Base-by-base conservation (phyloP, 805 yeast species). In the Candida parachauliodes region DNA sequence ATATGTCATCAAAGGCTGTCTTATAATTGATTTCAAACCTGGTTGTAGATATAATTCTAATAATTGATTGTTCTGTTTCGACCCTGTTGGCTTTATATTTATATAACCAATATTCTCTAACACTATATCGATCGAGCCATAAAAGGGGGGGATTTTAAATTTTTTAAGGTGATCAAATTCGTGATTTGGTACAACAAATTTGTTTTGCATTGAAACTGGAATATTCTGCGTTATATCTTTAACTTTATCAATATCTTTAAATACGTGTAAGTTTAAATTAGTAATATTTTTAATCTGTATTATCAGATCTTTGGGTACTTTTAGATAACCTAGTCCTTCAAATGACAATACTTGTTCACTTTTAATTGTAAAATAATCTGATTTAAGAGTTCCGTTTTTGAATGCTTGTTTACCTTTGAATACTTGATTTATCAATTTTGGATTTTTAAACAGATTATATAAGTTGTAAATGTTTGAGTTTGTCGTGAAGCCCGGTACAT, bases 131-230 rank as follows among this genome's bases (percentile, higher is more conserved):
- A 84, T 60, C 4, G 74, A 53, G 0, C 91, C 91, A 41, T 59
- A 64, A 47, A 83, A 83, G n/a, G 87, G 85, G 0, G 93, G 91
- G 3, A 84, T 65, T 2, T 74, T 64, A 44, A 70, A 80, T 40
- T 77, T 59, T 2, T 45, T 36, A 1, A 52, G 58, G 45, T 69
- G 50, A 2, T 61, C 51, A 1, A 65, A 32, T 7, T 39, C 30
- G 5, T 40, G 40, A 29, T 23, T 15, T 4, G 20, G 6, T 5
- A 41, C 34, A 5, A 48, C 8, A 28, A 51, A 48, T 14, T 43
- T 44, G 8, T 36, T 27, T 6, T 32, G 18, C 6, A 53, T 24
- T 4, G 52, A 34, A 2, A 10, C 27, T 8, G 44, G 39, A 10
- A 20, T 26, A 30, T 35, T 34, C 38, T 33, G 32, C 17, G 55